Conservation (phyloP, 768 basidiomycete genomes). For the Psilocybe sp. region DNA sequence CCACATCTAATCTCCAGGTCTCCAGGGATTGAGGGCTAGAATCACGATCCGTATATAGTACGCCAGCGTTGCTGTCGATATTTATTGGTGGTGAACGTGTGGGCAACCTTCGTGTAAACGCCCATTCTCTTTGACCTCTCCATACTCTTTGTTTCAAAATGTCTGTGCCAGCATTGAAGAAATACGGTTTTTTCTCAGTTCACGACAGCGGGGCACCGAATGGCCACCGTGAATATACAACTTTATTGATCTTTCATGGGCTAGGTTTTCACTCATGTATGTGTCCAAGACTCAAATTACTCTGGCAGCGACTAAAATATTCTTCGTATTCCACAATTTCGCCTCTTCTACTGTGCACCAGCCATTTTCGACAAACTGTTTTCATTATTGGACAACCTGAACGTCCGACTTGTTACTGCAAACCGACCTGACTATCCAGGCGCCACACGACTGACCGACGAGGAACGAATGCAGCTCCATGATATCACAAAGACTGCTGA, state of each 20-base stretch:
- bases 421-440: conserved; percentile 9
- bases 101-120: no score
- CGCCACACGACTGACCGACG: conserved; percentile 5
- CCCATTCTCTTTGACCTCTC: no score
- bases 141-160: no score
- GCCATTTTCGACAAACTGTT: background rate
- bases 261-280: conserved; percentile 5
- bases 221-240: conserved; percentile 5
- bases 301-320: background rate
- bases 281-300: background rate
- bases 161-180: no score
- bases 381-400: background rate
- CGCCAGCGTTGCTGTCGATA: no score
- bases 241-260: conserved; percentile 3
- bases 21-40: no score
- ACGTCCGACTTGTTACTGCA: conserved; percentile 4
- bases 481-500: conserved; percentile 2
- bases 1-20: no score
- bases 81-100: no score
- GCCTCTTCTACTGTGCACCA: conserved; percentile 2
- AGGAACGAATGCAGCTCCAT: conserved; percentile 6
- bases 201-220: conserved; percentile 5
- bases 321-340: background rate
- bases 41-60: no score
- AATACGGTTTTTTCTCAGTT: background rate